Base-by-base conservation (phyloP, 768 basidiomycete genomes). In the Mrakia blollopis region DNA sequence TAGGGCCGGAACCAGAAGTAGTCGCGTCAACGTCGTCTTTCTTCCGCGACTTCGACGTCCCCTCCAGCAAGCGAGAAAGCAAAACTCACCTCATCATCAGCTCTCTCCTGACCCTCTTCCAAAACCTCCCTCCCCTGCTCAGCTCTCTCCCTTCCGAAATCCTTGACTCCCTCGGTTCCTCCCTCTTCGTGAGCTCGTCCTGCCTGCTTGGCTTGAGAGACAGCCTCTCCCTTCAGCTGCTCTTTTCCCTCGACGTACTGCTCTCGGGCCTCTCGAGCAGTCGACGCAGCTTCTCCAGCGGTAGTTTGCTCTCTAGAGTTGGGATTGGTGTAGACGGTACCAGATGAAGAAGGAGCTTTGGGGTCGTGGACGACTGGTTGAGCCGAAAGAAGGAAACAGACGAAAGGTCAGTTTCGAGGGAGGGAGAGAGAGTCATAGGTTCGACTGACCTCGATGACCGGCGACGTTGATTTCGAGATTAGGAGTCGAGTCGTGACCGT, bases 401-500 rank as follows among this genome's bases (percentile, higher is more conserved):
- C 2, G 16, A 32, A 2, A 25, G 21, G 63, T 39, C 57, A 65
- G 37, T 14, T 65, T 21, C 32, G 37, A 37, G 28, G 60, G 25
- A 61, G 2, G 30, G 25, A 7, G 10, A 35, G n/a, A 25, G 28
- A 21, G n/a, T n/a, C n/a, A n/a, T n/a, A n/a, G n/a, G n/a, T n/a
- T n/a, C n/a, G n/a, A 57, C 57, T 18, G 7, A 69, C 67, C 28
- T 28, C 71, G 70, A 54, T 72, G 71, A 18, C 71, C 81, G 8
- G 82, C 81, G n/a, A 88, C 85, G 74, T 84, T 83, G 61, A 86
- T 81, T 73, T 87, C 86, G 28, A 87, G 81, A 0, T 86, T 86
- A 8, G 88, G 88, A 1, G 86, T 86, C 79, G 87, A 86, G 80
- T 85, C 82, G 14, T 85, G 83, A 6, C 87, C 74, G 85, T 84